Percentiles rank a stretch among this genome's conserved stretches.
Evolutionary conservation across 2,329 filamentous ascomycete species (phyloP).

Genomic region (Clarireedia homoeocarpa): DNA sequence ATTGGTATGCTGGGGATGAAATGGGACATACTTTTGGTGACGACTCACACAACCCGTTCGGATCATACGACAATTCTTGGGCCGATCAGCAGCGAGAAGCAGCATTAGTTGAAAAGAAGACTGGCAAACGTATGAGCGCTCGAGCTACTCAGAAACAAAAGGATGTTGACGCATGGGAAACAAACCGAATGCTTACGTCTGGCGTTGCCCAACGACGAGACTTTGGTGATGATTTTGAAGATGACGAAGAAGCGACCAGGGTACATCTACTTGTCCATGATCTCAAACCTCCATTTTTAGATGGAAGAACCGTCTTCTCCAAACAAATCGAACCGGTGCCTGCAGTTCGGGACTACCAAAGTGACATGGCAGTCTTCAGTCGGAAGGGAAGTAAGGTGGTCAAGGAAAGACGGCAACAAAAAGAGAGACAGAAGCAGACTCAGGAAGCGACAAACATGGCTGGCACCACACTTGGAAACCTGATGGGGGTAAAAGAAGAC

Average conservation of each 20-base stretch:
- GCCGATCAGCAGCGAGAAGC: constrained; percentile 66
- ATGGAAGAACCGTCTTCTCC: constrained; percentile 92
- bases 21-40: constrained; percentile 80
- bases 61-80: constrained; percentile 62
- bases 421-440: constrained; percentile 87
- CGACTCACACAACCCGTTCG: constrained; percentile 88
- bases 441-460: constrained; percentile 91
- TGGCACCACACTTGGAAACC: constrained; percentile 84
- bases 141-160: constrained; percentile 78
- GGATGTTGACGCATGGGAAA: constrained; percentile 97
- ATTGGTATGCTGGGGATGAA: constrained; percentile 90
- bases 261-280: constrained; percentile 92
- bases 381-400: constrained; percentile 92
- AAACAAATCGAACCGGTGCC: constrained; percentile 94
- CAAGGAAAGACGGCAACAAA: constrained; percentile 81
- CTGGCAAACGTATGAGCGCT: constrained; percentile 62
- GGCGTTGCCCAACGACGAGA: constrained; percentile 88
- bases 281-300: constrained; percentile 85
- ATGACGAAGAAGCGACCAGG: constrained; percentile 83
- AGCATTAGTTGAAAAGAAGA: constrained; percentile 72
- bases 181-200: constrained; percentile 95
- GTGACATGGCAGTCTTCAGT: constrained; percentile 98
- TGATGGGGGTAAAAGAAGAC: constrained; percentile 92
- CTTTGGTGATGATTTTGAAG: constrained; percentile 72
- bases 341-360: constrained; percentile 86